These are phyloP conservation scores for Phytophthora melonis DNA, from an alignment of 352 stramenopile species.

Conservation along the genomic window DNA sequence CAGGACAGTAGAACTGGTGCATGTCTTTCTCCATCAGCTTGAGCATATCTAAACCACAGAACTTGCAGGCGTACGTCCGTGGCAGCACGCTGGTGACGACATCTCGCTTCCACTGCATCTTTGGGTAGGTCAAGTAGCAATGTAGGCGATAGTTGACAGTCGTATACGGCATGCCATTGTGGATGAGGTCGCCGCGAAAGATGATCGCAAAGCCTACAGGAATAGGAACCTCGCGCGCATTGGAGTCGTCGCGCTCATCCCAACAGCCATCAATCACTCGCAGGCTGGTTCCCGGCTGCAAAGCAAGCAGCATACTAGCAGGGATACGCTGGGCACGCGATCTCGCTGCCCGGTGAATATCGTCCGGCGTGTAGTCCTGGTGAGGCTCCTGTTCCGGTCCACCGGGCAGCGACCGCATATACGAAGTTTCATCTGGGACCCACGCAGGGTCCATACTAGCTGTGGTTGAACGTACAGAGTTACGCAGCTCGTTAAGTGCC, in stretches of 20 bases:
- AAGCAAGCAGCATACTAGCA: neutral
- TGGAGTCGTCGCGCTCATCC: neutral
- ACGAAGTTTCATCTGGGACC: neutral
- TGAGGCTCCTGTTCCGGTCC: neutral
- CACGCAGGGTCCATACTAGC: neutral
- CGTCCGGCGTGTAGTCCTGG: neutral
- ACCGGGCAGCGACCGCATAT: neutral
- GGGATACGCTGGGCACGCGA: neutral
- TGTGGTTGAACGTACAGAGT: neutral
- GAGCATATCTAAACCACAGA: neutral
- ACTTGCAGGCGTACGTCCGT: neutral
- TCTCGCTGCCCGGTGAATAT: neutral
- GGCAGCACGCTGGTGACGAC: neutral
- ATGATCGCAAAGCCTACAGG: neutral
- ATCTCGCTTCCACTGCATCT: neutral
- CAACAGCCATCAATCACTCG: neutral
- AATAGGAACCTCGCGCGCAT: neutral
- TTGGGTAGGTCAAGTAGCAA: neutral
- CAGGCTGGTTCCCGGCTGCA: neutral
- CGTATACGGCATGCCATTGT: neutral
- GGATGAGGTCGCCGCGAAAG: neutral
- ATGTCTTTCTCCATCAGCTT: neutral
- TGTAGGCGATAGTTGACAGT: neutral
- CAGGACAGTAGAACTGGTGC: neutral
- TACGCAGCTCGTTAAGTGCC: neutral